Evolutionary conservation across 768 basidiomycete species (phyloP).

Genomic region (Mycena sanguinolenta): DNA sequence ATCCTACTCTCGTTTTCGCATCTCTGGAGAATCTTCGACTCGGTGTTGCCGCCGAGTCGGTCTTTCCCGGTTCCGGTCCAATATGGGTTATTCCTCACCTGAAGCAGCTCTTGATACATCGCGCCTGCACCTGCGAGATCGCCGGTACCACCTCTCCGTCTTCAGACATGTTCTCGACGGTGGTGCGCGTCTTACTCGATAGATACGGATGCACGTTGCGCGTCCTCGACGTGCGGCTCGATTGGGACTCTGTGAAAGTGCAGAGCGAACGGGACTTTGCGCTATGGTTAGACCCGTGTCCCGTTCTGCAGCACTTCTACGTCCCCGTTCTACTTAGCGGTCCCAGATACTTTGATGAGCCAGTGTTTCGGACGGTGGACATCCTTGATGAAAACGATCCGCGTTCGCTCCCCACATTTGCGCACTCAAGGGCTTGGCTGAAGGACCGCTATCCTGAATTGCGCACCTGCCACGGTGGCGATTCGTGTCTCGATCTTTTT

Average conservation of each 20-base stretch:
- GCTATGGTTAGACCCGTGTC: background rate
- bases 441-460: background rate
- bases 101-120: background rate
- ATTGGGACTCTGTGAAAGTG: background rate
- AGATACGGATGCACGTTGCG: background rate
- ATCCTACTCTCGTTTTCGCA: conserved; percentile 3
- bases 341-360: too few relatives aligned
- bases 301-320: conserved; percentile 3
- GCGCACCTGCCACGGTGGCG: background rate
- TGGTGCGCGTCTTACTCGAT: background rate
- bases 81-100: conserved; percentile 11
- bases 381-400: background rate
- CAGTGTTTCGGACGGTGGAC: background rate
- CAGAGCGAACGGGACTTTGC: accelerated
- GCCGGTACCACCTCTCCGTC: background rate
- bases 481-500: background rate
- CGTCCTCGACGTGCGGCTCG: background rate
- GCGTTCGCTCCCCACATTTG: too few relatives aligned
- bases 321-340: background rate
- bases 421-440: background rate
- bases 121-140: background rate
- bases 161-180: background rate
- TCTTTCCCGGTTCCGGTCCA: background rate
- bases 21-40: conserved; percentile 11
- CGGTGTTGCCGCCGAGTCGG: background rate